Evolutionary conservation across 2,329 filamentous ascomycete species (phyloP).

Genomic region (Alternaria ethzedia): DNA sequence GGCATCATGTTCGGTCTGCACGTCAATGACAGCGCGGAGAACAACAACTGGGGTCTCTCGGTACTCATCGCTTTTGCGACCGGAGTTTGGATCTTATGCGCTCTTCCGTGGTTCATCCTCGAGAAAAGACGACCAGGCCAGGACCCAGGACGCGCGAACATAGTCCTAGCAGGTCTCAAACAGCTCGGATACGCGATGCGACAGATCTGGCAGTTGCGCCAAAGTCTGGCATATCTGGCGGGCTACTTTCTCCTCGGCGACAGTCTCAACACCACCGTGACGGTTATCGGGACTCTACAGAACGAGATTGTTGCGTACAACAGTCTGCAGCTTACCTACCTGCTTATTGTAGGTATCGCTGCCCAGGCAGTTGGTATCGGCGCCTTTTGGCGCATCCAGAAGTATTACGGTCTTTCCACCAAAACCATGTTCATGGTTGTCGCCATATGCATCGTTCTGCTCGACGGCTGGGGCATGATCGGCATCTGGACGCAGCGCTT

Average conservation of each 20-base stretch:
- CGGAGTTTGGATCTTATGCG: constrained; percentile 68
- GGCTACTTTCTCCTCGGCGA: constrained; percentile 74
- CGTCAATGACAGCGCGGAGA: constrained; percentile 63
- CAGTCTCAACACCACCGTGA: constrained; percentile 72
- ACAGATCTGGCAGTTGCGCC: constrained; percentile 69
- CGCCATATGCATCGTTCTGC: constrained; percentile 66
- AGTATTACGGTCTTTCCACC: constrained; percentile 63
- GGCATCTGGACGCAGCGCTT: constrained; percentile 63
- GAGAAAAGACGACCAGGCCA: constrained; percentile 70
- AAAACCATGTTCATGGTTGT: constrained; percentile 74
- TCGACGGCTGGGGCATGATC: constrained; percentile 66
- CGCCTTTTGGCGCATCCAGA: constrained; percentile 67
- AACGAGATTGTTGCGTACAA: constrained; percentile 70
- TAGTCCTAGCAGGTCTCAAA: constrained; percentile 65
- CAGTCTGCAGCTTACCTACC: constrained; percentile 68
- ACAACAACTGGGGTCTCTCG: constrained; percentile 71
- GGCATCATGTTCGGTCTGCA: constrained; percentile 61
- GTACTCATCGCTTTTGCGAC: constrained; percentile 71
- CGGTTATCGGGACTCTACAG: constrained; percentile 70
- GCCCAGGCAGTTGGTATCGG: constrained; percentile 69
- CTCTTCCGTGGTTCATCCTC: constrained; percentile 70
- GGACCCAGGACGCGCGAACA: constrained; percentile 57
- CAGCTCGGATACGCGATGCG: constrained; percentile 62
- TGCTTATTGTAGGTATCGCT: constrained; percentile 69
- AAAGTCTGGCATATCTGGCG: constrained; percentile 68